Evolutionary conservation across 768 basidiomycete genomes (phyloP).

Genomic region (Auricularia sp.): DNA sequence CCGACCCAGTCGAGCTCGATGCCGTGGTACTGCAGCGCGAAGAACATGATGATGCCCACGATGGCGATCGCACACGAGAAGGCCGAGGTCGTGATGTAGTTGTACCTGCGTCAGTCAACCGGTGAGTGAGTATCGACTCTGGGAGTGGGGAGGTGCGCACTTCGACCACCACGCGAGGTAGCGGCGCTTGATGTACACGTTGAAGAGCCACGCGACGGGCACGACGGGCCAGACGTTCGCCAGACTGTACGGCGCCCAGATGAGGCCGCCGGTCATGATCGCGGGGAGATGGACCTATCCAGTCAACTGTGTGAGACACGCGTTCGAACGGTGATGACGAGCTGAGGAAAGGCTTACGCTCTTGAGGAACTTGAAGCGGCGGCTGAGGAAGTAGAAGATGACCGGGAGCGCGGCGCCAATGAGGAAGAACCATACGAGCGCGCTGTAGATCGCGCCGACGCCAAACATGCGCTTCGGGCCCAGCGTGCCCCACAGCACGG

Average conservation of each 20-base stretch:
- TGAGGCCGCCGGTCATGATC: constrained; percentile 15
- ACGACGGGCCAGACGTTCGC: constrained; percentile 17
- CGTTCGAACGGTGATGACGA: no score
- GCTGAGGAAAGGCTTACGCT: neutral
- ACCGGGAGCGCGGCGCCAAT: constrained; percentile 27
- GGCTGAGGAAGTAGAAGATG: constrained; percentile 22
- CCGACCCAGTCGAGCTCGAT: constrained; percentile 24
- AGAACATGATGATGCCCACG: constrained; percentile 29
- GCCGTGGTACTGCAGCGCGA: constrained; percentile 20
- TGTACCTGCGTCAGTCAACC: constrained; percentile 17
- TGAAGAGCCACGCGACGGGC: constrained; percentile 16
- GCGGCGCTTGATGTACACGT: constrained; percentile 16
- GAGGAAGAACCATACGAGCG: constrained; percentile 24
- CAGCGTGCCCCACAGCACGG: constrained; percentile 25
- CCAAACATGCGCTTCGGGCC: constrained; percentile 30
- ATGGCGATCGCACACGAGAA: constrained; percentile 26
- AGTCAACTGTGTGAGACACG: constrained; percentile 5
- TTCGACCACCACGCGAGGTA: constrained; percentile 23
- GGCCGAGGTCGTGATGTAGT: constrained; percentile 26
- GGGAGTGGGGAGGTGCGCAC: neutral
- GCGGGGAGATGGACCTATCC: constrained; percentile 18
- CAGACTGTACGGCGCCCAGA: constrained; percentile 16
- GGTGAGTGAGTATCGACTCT: neutral
- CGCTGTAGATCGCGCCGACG: constrained; percentile 22
- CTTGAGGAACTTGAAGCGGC: constrained; percentile 15